Evolutionary conservation across 176 grass and related monocot genomes (phyloP), one percentile per base, ranked within the genome.

Genomic region (Musa itinerans): DNA sequence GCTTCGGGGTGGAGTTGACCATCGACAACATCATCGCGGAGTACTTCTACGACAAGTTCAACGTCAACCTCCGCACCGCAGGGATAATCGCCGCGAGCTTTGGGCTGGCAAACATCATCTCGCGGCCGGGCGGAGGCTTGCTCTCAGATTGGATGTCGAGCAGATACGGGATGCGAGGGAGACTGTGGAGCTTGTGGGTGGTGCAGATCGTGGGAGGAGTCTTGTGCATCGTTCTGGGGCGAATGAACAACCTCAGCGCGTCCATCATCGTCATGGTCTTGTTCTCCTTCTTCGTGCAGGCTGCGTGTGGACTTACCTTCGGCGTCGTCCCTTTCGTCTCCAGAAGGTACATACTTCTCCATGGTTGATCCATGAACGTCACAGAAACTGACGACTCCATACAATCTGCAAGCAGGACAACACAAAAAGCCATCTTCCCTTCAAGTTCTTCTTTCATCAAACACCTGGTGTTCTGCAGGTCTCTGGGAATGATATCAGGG

Each of bases 1-100:
- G 83, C 85, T 96, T 96, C 53, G 93, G 93, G 52, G 87, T 92
- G 21, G 93, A 96, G 81, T 84, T 96, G 23, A 83, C 93, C 68
- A 79, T 96, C 25, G 90, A 96, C 83, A 96, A 96, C 85, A 92
- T 96, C 79, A 76, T 96, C 5, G 89, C 90, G 27, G 90, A 96
- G 77, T 96, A 96, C 79, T 93, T 97, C 79, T 97, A 83, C 65
- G 93, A 97, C 83, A 88, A 86, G 22, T 97, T 97, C 74, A 26
- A 69, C 23, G 90, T 97, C 20, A 92, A 90, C 62, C 83, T 97
- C 58, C 55, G 34, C 19, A 89, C 71, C 0, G 93, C 93, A 0
- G 93, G 93, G 1, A 29, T 86, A 6, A 96, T 96, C 82, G 93
- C 90, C 16, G 93, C 93, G 52, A 92, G 93, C 84, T 92, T 92